Conservation (phyloP, 345 rosid species). For the Acer campestre region DNA sequence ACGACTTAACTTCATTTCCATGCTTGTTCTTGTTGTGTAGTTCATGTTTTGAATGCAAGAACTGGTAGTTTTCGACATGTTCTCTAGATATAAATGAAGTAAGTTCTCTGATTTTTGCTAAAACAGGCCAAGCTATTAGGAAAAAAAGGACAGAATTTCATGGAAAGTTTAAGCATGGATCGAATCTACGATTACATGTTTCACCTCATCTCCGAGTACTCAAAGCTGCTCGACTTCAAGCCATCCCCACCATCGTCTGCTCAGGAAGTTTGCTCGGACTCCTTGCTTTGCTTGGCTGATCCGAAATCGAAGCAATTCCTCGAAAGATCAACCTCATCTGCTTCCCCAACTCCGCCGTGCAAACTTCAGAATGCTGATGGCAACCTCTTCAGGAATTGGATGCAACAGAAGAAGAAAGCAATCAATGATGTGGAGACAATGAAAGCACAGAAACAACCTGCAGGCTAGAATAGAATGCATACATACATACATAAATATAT, state of each 20-base stretch:
- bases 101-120: not conserved
- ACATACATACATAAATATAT: not conserved
- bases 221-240: constrained; percentile 75
- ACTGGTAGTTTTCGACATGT: not conserved
- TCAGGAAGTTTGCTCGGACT: constrained; percentile 63
- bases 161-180: constrained; percentile 73
- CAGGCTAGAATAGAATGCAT: constrained; percentile 10
- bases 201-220: constrained; percentile 72
- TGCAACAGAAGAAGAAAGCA: constrained; percentile 43
- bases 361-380: constrained; percentile 39
- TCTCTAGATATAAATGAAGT: not conserved
- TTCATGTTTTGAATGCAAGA: too few species aligned
- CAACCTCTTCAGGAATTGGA: constrained; percentile 37
- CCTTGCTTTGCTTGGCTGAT: constrained; percentile 80
- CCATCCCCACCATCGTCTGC: constrained; percentile 74
- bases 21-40: too few species aligned
- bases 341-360: constrained; percentile 57
- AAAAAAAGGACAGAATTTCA: constrained; percentile 68
- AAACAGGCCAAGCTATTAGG: constrained; percentile 77
- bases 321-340: constrained; percentile 40
- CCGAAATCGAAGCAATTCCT: constrained; percentile 53
- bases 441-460: constrained; percentile 19
- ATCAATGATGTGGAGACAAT: constrained; percentile 41
- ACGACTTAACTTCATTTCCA: not conserved
- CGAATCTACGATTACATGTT: constrained; percentile 83